phyloP scores from a whole-genome alignment of 1,284 basidiomycete genomes.

The Malassezia sp. region DNA sequence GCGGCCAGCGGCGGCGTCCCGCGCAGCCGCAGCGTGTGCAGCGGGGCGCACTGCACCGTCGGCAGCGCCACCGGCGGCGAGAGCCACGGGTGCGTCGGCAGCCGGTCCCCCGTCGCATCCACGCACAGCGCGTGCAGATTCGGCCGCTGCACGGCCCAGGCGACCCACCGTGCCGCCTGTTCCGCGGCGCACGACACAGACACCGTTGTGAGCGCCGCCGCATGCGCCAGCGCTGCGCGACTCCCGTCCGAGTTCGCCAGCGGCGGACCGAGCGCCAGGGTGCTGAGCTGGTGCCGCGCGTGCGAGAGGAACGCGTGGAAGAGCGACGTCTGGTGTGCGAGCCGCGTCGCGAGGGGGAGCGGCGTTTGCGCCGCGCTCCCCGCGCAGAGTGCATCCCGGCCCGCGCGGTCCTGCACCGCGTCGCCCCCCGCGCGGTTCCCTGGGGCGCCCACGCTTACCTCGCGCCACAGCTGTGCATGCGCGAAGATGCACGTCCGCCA shows the following conservation, averaged over 20 bases:
- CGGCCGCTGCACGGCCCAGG: neutral
- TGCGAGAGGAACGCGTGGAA: neutral
- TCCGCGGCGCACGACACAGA: neutral
- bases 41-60: neutral
- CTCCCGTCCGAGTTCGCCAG: neutral
- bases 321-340: neutral
- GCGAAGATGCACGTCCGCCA: slow-evolving; percentile 3
- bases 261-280: slow-evolving; percentile 1
- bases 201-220: slow-evolving; percentile 3
- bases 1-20: slow-evolving; percentile 7
- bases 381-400: neutral
- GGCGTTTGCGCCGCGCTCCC: neutral
- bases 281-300: neutral
- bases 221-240: neutral
- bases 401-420: too few species aligned
- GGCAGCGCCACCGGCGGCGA: neutral
- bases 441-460: slow-evolving; percentile 1
- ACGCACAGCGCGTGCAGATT: neutral
- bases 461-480: slow-evolving; percentile 8
- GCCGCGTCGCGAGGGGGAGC: neutral
- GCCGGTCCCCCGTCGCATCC: neutral
- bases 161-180: slow-evolving; percentile 4
- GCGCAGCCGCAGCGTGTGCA: neutral
- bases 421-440: too few species aligned
- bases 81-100: slow-evolving; percentile 8